Evolutionary conservation across 1,284 basidiomycete genomes (phyloP), one percentile per base, ranked within the genome.

Genomic region (Schizopora paradoxa): DNA sequence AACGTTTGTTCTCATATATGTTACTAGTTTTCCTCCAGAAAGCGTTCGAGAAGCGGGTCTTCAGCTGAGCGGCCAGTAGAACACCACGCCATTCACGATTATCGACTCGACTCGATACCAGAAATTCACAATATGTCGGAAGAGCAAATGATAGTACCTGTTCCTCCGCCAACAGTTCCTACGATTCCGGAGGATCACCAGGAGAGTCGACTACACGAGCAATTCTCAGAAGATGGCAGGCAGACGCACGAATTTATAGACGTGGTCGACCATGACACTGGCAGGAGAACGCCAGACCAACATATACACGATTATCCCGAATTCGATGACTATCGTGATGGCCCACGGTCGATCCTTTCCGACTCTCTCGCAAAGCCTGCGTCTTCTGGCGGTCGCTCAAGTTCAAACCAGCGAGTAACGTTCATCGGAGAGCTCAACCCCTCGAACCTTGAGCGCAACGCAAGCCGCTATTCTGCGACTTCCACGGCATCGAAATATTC

Each of bases 21-120:
- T 10, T 1, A 18, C 29, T 25, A 49, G 48, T 44, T 49, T 22
- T 35, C 23, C 18, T 35, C 33, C 11, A 42, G 48, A 19, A 49
- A 45, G 27, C 40, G 41, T 31, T 49, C 48, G n/a, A 33, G 19
- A 11, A 39, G 45, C 6, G 40, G 40, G 8, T 26, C 34, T 8
- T 13, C 36, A 19, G 19, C 22, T 14, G 37, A 39, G 37, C 33
- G 10, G 6, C 33, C 33, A 5, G 33, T 16, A 4, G 33, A 35
- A 14, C 10, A 5, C 2, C 33, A 35, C 10, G 33, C 8, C 2
- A 19, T 5, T 22, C 18, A 4, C 11, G 33, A 35, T 22, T 16
- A 35, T 3, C 18, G 14, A n/a, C 22, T 22, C 33, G 10, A 19
- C 3, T 35, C n/a, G n/a, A n/a, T n/a, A n/a, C n/a, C n/a, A n/a